These are phyloP conservation scores for Candida schatavii DNA, from an alignment of 805 yeast genomes.

Conservation along the genomic window DNA sequence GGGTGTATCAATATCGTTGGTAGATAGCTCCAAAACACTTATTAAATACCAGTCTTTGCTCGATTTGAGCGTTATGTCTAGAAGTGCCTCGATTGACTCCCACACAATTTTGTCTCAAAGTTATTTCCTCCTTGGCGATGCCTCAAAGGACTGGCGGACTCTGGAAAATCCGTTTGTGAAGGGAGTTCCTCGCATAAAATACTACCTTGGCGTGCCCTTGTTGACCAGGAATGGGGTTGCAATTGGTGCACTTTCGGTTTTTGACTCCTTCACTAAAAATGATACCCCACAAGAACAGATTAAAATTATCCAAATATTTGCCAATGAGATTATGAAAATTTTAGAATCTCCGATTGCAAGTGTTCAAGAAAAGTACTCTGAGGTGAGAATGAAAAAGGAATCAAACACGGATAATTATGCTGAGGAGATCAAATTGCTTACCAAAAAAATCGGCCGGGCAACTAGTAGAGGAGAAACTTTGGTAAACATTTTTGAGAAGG, in stretches of 20 bases:
- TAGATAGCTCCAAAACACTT: constrained; percentile 46
- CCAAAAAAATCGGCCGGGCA: constrained; percentile 51
- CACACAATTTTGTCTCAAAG: constrained; percentile 63
- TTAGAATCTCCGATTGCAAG: constrained; percentile 33
- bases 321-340: constrained; percentile 41
- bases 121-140: constrained; percentile 54
- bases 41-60: constrained; percentile 50
- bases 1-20: constrained; percentile 60
- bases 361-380: constrained; percentile 5
- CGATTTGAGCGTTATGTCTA: constrained; percentile 48
- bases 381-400: constrained; percentile 2
- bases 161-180: constrained; percentile 59
- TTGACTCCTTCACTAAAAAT: constrained; percentile 45
- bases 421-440: constrained; percentile 29
- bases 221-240: constrained; percentile 35
- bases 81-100: constrained; percentile 61
- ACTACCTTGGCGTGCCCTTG: constrained; percentile 67
- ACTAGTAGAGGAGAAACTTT: constrained; percentile 41
- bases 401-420: constrained; percentile 6
- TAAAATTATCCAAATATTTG: constrained; percentile 31
- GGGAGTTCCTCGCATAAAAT: constrained; percentile 56
- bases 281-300: constrained; percentile 35
- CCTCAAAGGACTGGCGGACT: constrained; percentile 71
- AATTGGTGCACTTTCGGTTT: constrained; percentile 59
- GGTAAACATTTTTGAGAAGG: constrained; percentile 53